Conservation (phyloP, 805 yeast genomes). For the Ogataea sp. region DNA sequence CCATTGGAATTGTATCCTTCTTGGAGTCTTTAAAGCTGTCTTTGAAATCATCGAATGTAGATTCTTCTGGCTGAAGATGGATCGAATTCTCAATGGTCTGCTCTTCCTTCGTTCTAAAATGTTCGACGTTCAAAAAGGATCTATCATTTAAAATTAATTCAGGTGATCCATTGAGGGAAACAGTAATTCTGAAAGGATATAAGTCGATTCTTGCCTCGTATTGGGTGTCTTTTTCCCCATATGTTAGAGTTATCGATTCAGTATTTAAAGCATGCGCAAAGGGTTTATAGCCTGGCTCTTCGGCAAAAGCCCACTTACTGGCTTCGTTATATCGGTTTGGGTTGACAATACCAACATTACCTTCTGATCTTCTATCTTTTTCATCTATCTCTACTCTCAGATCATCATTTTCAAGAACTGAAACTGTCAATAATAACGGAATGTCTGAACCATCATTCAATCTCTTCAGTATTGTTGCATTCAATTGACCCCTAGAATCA, state of each 20-base stretch:
- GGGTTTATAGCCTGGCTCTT: slow-evolving; percentile 15
- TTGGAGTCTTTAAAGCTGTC: slow-evolving; percentile 66
- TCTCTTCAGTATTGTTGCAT: slow-evolving; percentile 40
- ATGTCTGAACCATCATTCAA: slow-evolving; percentile 30
- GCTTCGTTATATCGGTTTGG: slow-evolving; percentile 54
- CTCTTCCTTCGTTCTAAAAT: slow-evolving; percentile 46
- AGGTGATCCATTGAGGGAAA: slow-evolving; percentile 35
- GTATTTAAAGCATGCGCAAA: slow-evolving; percentile 14
- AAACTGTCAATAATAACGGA: slow-evolving; percentile 48
- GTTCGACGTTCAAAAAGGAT: slow-evolving; percentile 74
- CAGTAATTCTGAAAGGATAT: slow-evolving; percentile 41
- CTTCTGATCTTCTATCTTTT: slow-evolving; percentile 25
- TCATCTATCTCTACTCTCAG: slow-evolving; percentile 67
- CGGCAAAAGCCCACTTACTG: slow-evolving; percentile 46
- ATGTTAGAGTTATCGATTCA: slow-evolving; percentile 17
- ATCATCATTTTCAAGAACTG: slow-evolving; percentile 46
- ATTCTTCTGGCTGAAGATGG: slow-evolving; percentile 50
- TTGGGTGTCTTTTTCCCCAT: slow-evolving; percentile 28
- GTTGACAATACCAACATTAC: slow-evolving; percentile 16
- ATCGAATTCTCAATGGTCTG: slow-evolving; percentile 27
- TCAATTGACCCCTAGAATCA: slow-evolving; percentile 24
- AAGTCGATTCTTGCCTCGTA: slow-evolving; percentile 35
- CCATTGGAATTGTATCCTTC: slow-evolving; percentile 60
- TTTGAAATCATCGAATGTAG: slow-evolving; percentile 54
- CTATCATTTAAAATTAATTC: slow-evolving; percentile 62